These are phyloP conservation scores for Scedosporium apiospermum DNA, from an alignment of 2,329 filamentous ascomycete species.

Conservation along the genomic window DNA sequence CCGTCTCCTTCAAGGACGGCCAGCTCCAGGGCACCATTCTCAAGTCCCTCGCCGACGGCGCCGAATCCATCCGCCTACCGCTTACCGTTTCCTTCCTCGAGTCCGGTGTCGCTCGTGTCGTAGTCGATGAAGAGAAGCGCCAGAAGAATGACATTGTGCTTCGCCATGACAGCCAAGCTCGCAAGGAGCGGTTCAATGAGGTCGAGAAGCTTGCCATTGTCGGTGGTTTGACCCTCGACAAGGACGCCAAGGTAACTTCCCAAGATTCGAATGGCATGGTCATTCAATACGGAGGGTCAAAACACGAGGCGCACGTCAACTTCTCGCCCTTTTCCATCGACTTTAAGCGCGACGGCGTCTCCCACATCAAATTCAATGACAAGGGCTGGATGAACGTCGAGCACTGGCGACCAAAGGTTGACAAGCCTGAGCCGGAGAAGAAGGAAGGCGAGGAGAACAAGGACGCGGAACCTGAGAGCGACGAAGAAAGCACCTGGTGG, in stretches of 20 bases:
- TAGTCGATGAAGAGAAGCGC: constrained; percentile 83
- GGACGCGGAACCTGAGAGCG: constrained; percentile 21
- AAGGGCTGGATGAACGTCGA: constrained; percentile 87
- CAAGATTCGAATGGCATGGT: constrained; percentile 61
- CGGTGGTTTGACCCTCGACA: constrained; percentile 66
- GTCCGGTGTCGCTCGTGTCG: constrained; percentile 78
- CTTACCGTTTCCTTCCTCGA: constrained; percentile 82
- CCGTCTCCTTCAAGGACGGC: constrained; percentile 68
- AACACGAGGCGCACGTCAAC: constrained; percentile 74
- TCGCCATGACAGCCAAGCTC: constrained; percentile 69
- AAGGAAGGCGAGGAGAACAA: constrained; percentile 38
- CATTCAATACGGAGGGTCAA: constrained; percentile 69
- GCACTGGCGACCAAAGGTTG: constrained; percentile 86
- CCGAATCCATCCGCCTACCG: constrained; percentile 68
- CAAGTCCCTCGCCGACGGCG: constrained; percentile 58
- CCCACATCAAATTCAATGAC: constrained; percentile 82
- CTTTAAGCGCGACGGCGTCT: constrained; percentile 73
- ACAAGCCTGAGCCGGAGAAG: constrained; percentile 43
- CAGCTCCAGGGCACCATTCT: constrained; percentile 71
- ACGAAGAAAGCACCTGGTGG: constrained; percentile 91
- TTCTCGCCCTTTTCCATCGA: constrained; percentile 78
- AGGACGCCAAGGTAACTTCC: constrained; percentile 56
- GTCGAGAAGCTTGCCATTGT: constrained; percentile 79
- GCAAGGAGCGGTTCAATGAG: constrained; percentile 94
- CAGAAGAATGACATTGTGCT: constrained; percentile 83